Conservation (phyloP, 805 yeast species). For the Nematodospora valgi region DNA sequence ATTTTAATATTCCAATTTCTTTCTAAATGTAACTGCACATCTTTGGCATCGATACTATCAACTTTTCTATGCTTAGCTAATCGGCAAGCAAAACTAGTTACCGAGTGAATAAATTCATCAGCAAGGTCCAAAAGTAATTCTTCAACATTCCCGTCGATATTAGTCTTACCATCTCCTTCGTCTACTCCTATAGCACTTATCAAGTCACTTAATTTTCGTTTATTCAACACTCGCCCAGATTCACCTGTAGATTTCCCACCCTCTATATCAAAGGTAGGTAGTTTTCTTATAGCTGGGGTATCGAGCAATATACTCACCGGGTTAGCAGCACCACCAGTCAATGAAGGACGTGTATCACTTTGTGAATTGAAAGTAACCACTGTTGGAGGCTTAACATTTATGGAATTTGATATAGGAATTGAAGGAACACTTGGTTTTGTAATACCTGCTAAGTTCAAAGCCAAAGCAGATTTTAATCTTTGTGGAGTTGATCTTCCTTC, state of each 20-base stretch:
- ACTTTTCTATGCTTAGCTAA: slow-evolving; percentile 92
- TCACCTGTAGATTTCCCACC: slow-evolving; percentile 31
- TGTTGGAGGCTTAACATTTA: slow-evolving; percentile 62
- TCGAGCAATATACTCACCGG: slow-evolving; percentile 60
- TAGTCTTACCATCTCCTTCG: slow-evolving; percentile 88
- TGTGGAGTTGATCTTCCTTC: slow-evolving; percentile 11
- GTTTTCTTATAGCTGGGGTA: slow-evolving; percentile 68
- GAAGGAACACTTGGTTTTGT: slow-evolving; percentile 58
- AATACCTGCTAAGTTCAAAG: slow-evolving; percentile 34
- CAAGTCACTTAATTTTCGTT: slow-evolving; percentile 83
- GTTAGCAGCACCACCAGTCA: slow-evolving; percentile 80
- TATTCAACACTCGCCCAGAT: slow-evolving; percentile 71
- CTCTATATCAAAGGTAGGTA: slow-evolving; percentile 75
- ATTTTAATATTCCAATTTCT: slow-evolving; percentile 92
- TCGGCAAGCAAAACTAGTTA: slow-evolving; percentile 90
- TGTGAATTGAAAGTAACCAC: slow-evolving; percentile 65
- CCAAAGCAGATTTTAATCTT: slow-evolving; percentile 11
- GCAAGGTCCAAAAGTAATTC: slow-evolving; percentile 88
- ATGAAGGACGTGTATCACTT: slow-evolving; percentile 61
- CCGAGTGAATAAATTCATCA: slow-evolving; percentile 89
- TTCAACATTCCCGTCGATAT: slow-evolving; percentile 93
- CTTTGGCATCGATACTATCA: slow-evolving; percentile 82
- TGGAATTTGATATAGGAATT: slow-evolving; percentile 67
- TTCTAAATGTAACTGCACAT: slow-evolving; percentile 87
- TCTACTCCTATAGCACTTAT: slow-evolving; percentile 79